Evolutionary conservation across 2,329 filamentous ascomycete species (phyloP).

Genomic region (Fusarium incarnatum): DNA sequence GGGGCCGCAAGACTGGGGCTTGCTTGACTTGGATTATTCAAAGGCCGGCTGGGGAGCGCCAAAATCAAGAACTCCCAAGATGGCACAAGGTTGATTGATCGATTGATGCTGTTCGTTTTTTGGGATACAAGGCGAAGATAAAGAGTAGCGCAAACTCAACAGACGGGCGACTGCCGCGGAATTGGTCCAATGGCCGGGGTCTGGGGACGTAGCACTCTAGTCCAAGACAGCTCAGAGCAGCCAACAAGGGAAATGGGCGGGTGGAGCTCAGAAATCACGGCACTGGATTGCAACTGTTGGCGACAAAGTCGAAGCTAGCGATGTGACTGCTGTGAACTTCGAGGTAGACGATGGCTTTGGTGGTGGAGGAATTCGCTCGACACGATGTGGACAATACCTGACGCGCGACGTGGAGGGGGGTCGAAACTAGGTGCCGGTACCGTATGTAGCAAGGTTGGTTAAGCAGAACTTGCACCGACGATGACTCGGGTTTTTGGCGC

Average conservation of each 20-base stretch:
- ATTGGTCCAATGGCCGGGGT: constrained; percentile 47
- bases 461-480: constrained; percentile 15
- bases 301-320: constrained; percentile 44
- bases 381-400: constrained; percentile 41
- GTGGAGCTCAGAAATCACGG: constrained; percentile 48
- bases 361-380: constrained; percentile 21
- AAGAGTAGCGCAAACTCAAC: constrained; percentile 47
- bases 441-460: constrained; percentile 31
- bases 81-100: constrained; percentile 28
- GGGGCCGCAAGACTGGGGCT: constrained; percentile 30
- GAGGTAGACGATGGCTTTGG: constrained; percentile 24
- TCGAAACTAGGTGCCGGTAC: constrained; percentile 37
- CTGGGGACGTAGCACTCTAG: constrained; percentile 44
- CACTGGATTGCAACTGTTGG: constrained; percentile 51
- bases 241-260: constrained; percentile 29
- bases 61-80: constrained; percentile 30
- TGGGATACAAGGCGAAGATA: constrained; percentile 31
- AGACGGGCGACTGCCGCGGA: constrained; percentile 41
- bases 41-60: constrained; percentile 24
- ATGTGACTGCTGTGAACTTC: constrained; percentile 28
- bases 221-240: constrained; percentile 39
- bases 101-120: constrained; percentile 29
- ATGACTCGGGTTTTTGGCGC: constrained; percentile 1
- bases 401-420: constrained; percentile 35
- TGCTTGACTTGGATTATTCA: constrained; percentile 29